A percentile compares a stretch with the other conserved stretches of the same genome.
Evolutionary conservation across 495 filamentous ascomycete genomes (phyloP).

Genomic region (Penicillium alfredii): DNA sequence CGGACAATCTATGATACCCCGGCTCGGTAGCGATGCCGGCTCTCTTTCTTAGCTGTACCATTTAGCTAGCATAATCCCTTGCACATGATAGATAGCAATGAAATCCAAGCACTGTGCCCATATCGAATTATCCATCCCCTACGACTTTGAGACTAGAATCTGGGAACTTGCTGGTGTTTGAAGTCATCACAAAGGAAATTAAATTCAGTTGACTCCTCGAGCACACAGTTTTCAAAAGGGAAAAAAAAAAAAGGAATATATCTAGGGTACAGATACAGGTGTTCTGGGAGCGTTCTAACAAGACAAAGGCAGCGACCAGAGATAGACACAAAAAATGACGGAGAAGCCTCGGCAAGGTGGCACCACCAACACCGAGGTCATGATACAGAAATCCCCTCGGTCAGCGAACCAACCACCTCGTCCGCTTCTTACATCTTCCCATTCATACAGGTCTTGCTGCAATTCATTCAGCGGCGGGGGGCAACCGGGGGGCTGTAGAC

Average conservation of each 20-base stretch:
- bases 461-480: slow-evolving; percentile 37
- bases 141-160: background rate
- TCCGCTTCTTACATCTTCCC: slow-evolving; percentile 30
- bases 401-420: slow-evolving; percentile 24
- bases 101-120: too few species aligned
- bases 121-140: background rate
- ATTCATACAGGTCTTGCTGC: slow-evolving; percentile 28
- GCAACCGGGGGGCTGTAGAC: slow-evolving; percentile 69
- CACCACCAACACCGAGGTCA: slow-evolving; percentile 24
- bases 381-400: slow-evolving; percentile 27
- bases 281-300: slow-evolving; percentile 42
- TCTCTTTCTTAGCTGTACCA: background rate
- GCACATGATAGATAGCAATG: too few species aligned
- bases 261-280: slow-evolving; percentile 49
- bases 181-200: slow-evolving; percentile 38
- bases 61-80: background rate
- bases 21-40: slow-evolving; percentile 1
- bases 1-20: slow-evolving; percentile 48
- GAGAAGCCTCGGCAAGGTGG: slow-evolving; percentile 20
- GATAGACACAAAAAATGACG: slow-evolving; percentile 28
- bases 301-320: slow-evolving; percentile 34
- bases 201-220: slow-evolving; percentile 33
- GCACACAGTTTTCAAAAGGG: slow-evolving; percentile 41
- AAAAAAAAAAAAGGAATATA: slow-evolving; percentile 39
- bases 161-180: background rate